Base-by-base conservation (phyloP, 768 basidiomycete genomes). In the Strobilomyces confusus region DNA sequence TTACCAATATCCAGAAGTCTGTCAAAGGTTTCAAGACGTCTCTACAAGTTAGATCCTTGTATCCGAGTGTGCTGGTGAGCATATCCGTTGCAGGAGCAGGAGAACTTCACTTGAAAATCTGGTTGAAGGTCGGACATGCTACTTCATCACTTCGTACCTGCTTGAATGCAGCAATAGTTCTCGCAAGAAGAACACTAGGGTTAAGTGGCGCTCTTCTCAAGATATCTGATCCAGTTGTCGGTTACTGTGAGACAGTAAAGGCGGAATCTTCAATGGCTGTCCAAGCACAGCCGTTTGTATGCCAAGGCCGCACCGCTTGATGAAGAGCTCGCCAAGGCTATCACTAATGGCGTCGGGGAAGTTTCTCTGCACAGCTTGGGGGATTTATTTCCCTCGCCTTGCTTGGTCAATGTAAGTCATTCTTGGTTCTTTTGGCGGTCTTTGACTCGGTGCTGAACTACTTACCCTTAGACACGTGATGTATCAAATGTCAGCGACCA, bases 1-100 rank as follows among this genome's bases (percentile, higher is more conserved):
- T 97, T 54, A 84, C 92, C 55, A 97, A 99, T 82, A 82, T 99
- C 44, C 97, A 97, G 69, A 99, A 99, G 78, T 89, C 98, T 60
- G 97, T 98, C 57, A 97, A 99, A 82, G 97, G 97, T 79, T 89
- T 99, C 65, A 99, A 99, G 80, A n/a, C 97, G 97, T 81, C 83
- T 99, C 52, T 97, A 95, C 63, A 99, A 99, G 80, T 98, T 97
- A 22, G 97, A 99, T 73, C 97, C 97, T 56, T 99, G 97, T 75
- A 97, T 99, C 58, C 94, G 97, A 75, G 85, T 93, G 48, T 95
- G 82, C 83, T 62, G 97, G 97, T 68, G 94, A 97, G 72, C 97
- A 98, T 77, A 98, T 99, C n/a, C 62, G 93, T 99, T 58, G 97
- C 97, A 59, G 97, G 95, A 79, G 95, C 97, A 58, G 97, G 97